Conservation (phyloP, 2,329 filamentous ascomycete genomes). For the Hypoxylon sp. region DNA sequence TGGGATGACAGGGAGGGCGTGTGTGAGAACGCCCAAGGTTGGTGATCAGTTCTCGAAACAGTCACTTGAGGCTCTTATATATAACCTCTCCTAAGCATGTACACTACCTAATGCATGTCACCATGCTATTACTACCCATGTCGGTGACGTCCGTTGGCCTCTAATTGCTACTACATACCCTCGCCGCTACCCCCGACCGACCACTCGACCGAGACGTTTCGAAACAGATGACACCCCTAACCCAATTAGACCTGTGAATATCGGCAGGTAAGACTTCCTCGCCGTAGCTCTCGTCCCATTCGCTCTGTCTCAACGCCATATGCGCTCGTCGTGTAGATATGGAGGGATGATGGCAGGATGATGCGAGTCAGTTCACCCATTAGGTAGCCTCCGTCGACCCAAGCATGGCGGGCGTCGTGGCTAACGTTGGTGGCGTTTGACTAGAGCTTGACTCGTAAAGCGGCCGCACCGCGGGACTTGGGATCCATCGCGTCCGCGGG, state of each 20-base stretch:
- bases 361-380: conserved; percentile 25
- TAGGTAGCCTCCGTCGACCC: no score
- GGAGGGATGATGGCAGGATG: conserved; percentile 4
- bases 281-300: not conserved
- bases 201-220: conserved; percentile 22
- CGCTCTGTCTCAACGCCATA: conserved; percentile 11
- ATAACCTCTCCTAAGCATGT: conserved; percentile 3
- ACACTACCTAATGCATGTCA: no score
- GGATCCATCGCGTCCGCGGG: conserved; percentile 8
- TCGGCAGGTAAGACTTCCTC: not conserved
- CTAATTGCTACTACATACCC: conserved; percentile 10
- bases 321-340: not conserved
- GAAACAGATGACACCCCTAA: conserved; percentile 17
- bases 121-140: not conserved
- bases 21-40: conserved; percentile 6
- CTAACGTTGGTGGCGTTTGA: conserved; percentile 21
- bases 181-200: not conserved
- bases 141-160: conserved; percentile 19
- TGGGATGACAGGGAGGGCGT: not conserved
- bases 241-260: conserved; percentile 10
- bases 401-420: conserved; percentile 11
- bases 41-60: not conserved
- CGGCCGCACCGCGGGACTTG: conserved; percentile 9
- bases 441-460: conserved; percentile 23
- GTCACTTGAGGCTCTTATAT: conserved; percentile 23